A percentile compares a stretch with the other conserved stretches of the same genome.
Evolutionary conservation across 257 asterid genomes (phyloP).

Genomic region (Gynochthodes officinalis): DNA sequence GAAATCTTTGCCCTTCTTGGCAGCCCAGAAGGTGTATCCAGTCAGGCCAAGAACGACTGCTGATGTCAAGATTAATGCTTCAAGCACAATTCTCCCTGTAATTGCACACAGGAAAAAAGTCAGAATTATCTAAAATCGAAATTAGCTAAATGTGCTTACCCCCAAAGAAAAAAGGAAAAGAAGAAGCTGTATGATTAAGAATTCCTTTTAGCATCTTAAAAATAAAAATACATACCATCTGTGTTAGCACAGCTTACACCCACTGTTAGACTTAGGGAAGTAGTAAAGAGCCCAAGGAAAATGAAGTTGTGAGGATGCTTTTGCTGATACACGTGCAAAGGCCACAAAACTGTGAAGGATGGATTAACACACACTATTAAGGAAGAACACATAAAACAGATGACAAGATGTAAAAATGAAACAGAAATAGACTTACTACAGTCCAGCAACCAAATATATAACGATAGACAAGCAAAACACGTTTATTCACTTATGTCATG

Average conservation of each 20-base stretch:
- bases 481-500: neutral
- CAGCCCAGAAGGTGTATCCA: slow-evolving; percentile 98
- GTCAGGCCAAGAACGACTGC: slow-evolving; percentile 88
- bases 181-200: slow-evolving; percentile 4
- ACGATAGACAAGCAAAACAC: neutral
- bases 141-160: too few species aligned
- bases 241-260: slow-evolving; percentile 95
- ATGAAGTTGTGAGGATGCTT: slow-evolving; percentile 88
- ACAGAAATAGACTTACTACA: neutral
- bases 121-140: neutral
- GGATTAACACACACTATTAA: slow-evolving; percentile 19
- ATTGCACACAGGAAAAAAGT: slow-evolving; percentile 3
- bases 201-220: slow-evolving; percentile 1
- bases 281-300: slow-evolving; percentile 92
- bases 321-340: slow-evolving; percentile 77
- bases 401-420: neutral
- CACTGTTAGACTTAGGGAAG: slow-evolving; percentile 78
- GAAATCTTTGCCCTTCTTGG: slow-evolving; percentile 96
- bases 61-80: slow-evolving; percentile 88
- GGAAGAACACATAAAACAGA: neutral
- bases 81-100: slow-evolving; percentile 85
- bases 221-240: slow-evolving; percentile 57
- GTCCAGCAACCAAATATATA: neutral
- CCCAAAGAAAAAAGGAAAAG: too few species aligned
- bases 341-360: slow-evolving; percentile 71